Percentiles rank a stretch among this genome's conserved stretches.
Conservation (phyloP, 495 filamentous ascomycete species). For the Podospora conica region DNA sequence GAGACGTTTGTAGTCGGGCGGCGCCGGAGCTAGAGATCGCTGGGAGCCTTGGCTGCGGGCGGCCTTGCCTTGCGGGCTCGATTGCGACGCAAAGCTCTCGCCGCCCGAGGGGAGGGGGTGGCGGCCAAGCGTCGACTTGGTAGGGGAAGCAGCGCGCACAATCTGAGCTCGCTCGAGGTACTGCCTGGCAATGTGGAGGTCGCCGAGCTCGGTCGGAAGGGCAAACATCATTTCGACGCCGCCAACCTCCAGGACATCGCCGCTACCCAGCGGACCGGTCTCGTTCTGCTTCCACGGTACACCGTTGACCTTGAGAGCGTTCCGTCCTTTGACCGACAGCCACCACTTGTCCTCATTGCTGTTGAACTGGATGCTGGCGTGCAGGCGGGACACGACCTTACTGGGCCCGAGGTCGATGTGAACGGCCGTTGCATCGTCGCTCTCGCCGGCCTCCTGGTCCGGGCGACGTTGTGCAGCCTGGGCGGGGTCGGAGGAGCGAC, state of each 20-base stretch:
- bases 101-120: conserved; percentile 45
- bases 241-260: conserved; percentile 82
- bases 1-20: conserved; percentile 61
- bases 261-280: conserved; percentile 62
- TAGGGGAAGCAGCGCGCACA: conserved; percentile 20
- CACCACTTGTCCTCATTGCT: conserved; percentile 65
- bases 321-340: conserved; percentile 79
- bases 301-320: conserved; percentile 79
- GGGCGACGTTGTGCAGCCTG: conserved; percentile 22
- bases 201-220: conserved; percentile 57
- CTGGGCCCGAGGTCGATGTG: conserved; percentile 92
- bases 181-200: conserved; percentile 48
- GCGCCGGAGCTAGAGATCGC: conserved; percentile 60
- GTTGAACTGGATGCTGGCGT: conserved; percentile 82
- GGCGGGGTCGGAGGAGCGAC: conserved; percentile 61
- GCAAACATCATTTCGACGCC: conserved; percentile 98
- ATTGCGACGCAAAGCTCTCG: conserved; percentile 21
- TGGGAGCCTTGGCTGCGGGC: conserved; percentile 30
- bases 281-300: conserved; percentile 56
- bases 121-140: conserved; percentile 26
- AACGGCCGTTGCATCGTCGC: conserved; percentile 42
- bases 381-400: conserved; percentile 83
- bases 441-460: conserved; percentile 25
- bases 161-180: conserved; percentile 50
- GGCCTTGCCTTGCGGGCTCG: conserved; percentile 23